A percentile compares a stretch with the other conserved stretches of the same genome.
These are phyloP conservation scores for Rhodotorula diobovata DNA, from an alignment of 768 basidiomycete genomes.

Conservation along the genomic window DNA sequence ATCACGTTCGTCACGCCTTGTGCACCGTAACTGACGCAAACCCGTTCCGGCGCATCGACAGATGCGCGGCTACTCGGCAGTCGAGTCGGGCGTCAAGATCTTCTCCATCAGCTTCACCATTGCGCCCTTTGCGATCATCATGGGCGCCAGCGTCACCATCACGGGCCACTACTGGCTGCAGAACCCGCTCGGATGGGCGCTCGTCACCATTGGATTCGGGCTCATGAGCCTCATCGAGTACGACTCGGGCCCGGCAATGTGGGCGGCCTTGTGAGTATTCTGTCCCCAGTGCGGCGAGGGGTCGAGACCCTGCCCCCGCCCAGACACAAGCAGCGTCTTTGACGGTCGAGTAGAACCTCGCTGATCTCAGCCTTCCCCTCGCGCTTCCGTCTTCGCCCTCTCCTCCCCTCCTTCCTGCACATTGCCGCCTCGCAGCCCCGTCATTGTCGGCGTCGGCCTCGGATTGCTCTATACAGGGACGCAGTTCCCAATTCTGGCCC, in stretches of 20 bases:
- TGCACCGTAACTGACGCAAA: no score
- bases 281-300: no score
- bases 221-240: conserved; percentile 47
- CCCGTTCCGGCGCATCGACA: background rate
- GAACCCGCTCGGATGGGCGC: conserved; percentile 49
- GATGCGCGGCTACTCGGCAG: background rate
- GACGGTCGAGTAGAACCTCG: no score
- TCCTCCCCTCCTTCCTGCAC: background rate
- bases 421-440: background rate
- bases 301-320: no score
- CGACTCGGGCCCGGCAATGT: conserved; percentile 3
- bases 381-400: no score
- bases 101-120: conserved; percentile 39
- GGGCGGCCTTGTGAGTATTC: conserved; percentile 16
- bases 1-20: no score
- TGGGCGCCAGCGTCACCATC: background rate
- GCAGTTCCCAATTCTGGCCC: conserved; percentile 55
- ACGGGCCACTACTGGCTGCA: conserved; percentile 49
- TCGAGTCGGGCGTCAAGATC: background rate
- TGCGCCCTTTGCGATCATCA: conserved; percentile 4
- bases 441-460: conserved; percentile 45
- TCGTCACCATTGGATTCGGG: conserved; percentile 48
- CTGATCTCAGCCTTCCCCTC: no score
- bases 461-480: conserved; percentile 46
- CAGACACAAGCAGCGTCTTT: no score